These are phyloP conservation scores for Gracilariopsis chorda DNA, from an alignment of 23 red algal species.

Conservation along the genomic window DNA sequence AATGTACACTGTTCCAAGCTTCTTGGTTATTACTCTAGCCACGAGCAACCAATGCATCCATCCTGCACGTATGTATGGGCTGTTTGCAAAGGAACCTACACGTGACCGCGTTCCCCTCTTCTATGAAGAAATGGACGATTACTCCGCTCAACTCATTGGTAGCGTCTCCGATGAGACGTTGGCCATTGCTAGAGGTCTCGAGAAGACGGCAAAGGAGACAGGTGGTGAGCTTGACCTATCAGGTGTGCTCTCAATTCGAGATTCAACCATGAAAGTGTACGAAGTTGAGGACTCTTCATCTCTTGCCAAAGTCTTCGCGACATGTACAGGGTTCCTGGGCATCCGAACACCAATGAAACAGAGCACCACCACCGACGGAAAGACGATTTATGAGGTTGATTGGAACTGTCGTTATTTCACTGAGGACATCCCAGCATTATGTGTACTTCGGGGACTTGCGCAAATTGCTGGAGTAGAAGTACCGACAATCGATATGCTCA, in stretches of 20 bases:
- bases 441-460: slow-evolving; percentile 42
- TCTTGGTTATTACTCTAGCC: slow-evolving; percentile 36
- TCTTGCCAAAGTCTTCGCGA: slow-evolving; percentile 18
- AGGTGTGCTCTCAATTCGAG: not conserved
- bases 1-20: not conserved
- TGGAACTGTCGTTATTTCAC: slow-evolving; percentile 57
- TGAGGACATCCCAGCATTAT: slow-evolving; percentile 50
- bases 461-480: not conserved
- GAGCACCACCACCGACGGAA: not conserved
- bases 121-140: slow-evolving; percentile 51
- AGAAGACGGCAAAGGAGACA: not conserved
- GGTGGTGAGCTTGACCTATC: not conserved
- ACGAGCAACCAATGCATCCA: slow-evolving; percentile 63
- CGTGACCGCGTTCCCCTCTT: slow-evolving; percentile 35
- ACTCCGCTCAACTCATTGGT: not conserved
- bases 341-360: slow-evolving; percentile 42
- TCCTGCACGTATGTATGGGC: slow-evolving; percentile 34
- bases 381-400: slow-evolving; percentile 28
- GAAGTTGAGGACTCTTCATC: slow-evolving; percentile 18
- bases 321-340: slow-evolving; percentile 28
- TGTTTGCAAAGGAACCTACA: not conserved
- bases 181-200: not conserved
- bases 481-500: slow-evolving; percentile 38
- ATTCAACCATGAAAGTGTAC: slow-evolving; percentile 8
- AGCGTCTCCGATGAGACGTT: slow-evolving; percentile 22